phyloP scores from a whole-genome alignment of 78 protist species.

The Dictyostelium firmibasis region DNA sequence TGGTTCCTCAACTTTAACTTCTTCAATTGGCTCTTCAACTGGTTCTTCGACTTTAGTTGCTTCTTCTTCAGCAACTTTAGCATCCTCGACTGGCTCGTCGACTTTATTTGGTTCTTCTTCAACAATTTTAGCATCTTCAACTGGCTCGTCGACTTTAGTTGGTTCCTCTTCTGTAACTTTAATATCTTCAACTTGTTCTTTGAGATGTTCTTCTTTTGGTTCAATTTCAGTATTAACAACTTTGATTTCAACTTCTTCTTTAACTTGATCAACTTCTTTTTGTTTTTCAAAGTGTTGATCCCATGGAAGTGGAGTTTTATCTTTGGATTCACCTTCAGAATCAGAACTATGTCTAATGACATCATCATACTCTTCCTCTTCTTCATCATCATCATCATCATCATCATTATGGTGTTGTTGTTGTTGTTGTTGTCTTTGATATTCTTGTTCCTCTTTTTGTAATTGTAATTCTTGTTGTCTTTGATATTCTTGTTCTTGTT shows the following conservation, averaged over 20 bases:
- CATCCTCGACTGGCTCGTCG: neutral
- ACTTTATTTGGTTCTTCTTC: neutral
- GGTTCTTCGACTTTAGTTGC: neutral
- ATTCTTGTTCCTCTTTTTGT: neutral
- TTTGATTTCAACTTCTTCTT: neutral
- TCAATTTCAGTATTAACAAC: neutral
- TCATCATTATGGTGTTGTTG: neutral
- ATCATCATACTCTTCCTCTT: slow-evolving; percentile 38
- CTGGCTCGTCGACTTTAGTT: neutral
- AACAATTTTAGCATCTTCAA: neutral
- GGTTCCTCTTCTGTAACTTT: neutral
- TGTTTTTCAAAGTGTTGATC: neutral
- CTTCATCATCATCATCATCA: slow-evolving; percentile 43
- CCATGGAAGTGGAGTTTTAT: neutral
- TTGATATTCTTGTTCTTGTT: slow-evolving; percentile 15
- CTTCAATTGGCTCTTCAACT: neutral
- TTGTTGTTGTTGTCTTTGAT: neutral
- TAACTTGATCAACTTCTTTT: neutral
- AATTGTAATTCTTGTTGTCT: slow-evolving; percentile 1
- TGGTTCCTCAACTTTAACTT: neutral
- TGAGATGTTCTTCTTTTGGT: neutral
- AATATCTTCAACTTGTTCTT: neutral
- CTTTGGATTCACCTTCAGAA: neutral
- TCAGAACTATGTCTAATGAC: neutral
- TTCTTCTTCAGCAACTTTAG: neutral